Conservation (phyloP, 1,139 yeast genomes). For the Waltiozyma sp. region DNA sequence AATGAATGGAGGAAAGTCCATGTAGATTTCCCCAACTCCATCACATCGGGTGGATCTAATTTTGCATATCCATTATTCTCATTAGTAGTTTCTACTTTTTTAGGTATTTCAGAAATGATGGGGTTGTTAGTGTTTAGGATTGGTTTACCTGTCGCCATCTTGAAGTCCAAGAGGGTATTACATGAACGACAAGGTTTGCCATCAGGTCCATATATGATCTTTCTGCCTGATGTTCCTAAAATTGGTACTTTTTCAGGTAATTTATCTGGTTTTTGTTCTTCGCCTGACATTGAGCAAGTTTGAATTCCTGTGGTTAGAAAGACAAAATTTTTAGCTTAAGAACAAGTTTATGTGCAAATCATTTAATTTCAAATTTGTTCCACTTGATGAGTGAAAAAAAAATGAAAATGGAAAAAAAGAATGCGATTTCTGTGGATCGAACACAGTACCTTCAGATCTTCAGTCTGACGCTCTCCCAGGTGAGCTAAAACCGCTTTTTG, state of each 20-base stretch:
- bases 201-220: constrained; percentile 69
- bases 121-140: constrained; percentile 17
- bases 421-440: constrained; percentile 79
- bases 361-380: too few relatives aligned
- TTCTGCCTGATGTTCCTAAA: constrained; percentile 51
- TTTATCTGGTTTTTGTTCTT: background rate
- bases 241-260: constrained; percentile 23
- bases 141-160: constrained; percentile 35
- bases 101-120: constrained; percentile 12
- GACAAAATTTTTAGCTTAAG: too few relatives aligned
- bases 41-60: constrained; percentile 84
- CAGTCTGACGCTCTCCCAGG: constrained; percentile 89
- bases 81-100: too few relatives aligned
- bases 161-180: constrained; percentile 67
- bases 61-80: constrained; percentile 22
- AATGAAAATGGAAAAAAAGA: constrained; percentile 11
- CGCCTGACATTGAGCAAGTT: background rate
- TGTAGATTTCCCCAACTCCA: constrained; percentile 67
- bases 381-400: too few relatives aligned
- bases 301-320: too few relatives aligned
- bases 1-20: constrained; percentile 90
- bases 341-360: too few relatives aligned
- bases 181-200: constrained; percentile 93
- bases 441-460: constrained; percentile 85
- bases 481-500: constrained; percentile 44